Evolutionary conservation across 345 rosid species (phyloP), one percentile per base, ranked within the genome.

Genomic region (Passiflora organensis): DNA sequence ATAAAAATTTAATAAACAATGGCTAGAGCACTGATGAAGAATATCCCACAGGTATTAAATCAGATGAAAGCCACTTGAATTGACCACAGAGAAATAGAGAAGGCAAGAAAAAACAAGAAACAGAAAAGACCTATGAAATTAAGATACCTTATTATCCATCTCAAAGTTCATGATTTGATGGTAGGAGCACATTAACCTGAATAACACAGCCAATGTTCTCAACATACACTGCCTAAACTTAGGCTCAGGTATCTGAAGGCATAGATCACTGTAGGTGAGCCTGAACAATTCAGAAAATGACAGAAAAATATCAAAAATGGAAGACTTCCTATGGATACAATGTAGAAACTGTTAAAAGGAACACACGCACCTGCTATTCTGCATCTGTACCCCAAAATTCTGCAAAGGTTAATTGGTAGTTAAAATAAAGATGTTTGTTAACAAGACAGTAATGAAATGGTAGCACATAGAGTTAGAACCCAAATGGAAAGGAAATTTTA

Each of bases 181-280:
- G 79, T 84, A 89, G 34, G 96, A 85, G 65, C 87, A 83, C 79
- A 94, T 85, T 73, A 87, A 71, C 72, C 83, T 86, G 72, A 86
- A 94, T 24, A 89, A 71, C 59, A 83, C 80, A 38, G 87, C 86
- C 32, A 94, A 78, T 53, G 99, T 85, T 81, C 88, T 79, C 68
- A 94, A 76, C 59, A 94, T 70, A 78, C 96, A 85, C 61, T 72
- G 82, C 75, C 96, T 89, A 76, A 94, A 89, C 80, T 81, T 89
- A 72, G 97, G 77, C 73, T 94, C 99, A 51, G 97, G 95, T 66
- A 86, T 87, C 74, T 73, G 96, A 74, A 73, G 82, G 78, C 99
- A 89, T 58, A 94, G 79, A 77, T 94, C 99, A 71, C 99, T 89
- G 88, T 85, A 89, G 56, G 99, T 94, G 75, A 87, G 86, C 70